Base-by-base conservation (phyloP, 768 basidiomycete genomes). In the Mycena leptocephala region DNA sequence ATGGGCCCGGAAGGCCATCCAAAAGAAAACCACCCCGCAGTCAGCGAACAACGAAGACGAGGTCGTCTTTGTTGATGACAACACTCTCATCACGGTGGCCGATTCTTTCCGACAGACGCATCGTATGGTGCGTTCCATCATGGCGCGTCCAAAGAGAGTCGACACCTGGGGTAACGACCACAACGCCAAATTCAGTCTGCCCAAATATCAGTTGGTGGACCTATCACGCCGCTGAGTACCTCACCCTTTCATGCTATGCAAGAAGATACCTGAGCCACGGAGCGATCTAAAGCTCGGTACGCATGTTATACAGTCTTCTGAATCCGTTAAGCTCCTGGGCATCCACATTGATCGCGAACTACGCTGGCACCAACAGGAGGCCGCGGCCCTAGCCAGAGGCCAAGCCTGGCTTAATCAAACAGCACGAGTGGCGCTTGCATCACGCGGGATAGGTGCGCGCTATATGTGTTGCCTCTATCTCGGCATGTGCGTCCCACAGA, bases 321-420 rank as follows among this genome's bases (percentile, higher is more conserved):
- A 18, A 4, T 46, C 67, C 1, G 73, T 79, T 62, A 83, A 81
- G 43, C 84, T 84, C 66, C 81, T 87, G 0, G 86, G 86, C 0
- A 71, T 88, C 2, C 80, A 78, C 46, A 79, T 84, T 62, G 85
- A 87, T 76, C 53, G 79, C 5, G 77, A 79, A 39, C 78, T 87
- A 3, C 32, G 70, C 0, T 86, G 81, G 73, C 72, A 81, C 13
- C 73, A 79, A 35, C 83, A 84, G 48, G 46, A 30, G 4, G 76
- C 79, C 33, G 53, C 65, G 9, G 79, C 78, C 0, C 8, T 80
- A n/a, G 73, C 13, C 11, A 81, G 75, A 56, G 81, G 79, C 18
- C 53, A 72, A 2, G 64, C 79, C 24, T 81, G 80, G 80, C 16
- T 76, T 2, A 26, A 63, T 9, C 74, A 68, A 30, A 64, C 77